Percentiles rank a stretch among this genome's conserved stretches.
Evolutionary conservation across 2,329 filamentous ascomycete genomes (phyloP).

Genomic region (Nannizziopsis barbatae): DNA sequence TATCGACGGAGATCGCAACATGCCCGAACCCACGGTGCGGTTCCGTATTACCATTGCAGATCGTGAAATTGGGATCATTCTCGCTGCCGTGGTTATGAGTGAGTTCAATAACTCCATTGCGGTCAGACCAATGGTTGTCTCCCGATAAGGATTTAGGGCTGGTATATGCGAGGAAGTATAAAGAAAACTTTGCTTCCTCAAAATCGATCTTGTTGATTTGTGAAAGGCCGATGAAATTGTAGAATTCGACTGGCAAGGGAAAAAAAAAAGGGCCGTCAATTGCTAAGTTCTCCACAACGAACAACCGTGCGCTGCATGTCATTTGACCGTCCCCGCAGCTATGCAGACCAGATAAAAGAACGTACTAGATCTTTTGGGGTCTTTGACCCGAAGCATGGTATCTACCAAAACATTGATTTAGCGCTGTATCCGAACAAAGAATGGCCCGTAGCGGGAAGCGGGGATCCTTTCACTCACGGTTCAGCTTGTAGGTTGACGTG

Average conservation of each 20-base stretch:
- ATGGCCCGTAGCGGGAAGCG: no score
- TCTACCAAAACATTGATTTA: constrained; percentile 23
- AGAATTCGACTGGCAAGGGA: constrained; percentile 61
- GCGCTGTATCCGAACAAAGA: constrained; percentile 9
- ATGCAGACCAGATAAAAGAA: constrained; percentile 5
- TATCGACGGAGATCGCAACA: constrained; percentile 69
- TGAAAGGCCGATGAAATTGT: constrained; percentile 82
- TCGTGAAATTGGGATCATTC: constrained; percentile 63
- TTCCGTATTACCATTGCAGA: constrained; percentile 84
- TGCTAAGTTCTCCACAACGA: neutral
- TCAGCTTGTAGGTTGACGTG: constrained; percentile 53
- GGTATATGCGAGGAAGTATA: constrained; percentile 92
- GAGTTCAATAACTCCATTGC: constrained; percentile 82
- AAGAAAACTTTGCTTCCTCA: constrained; percentile 81
- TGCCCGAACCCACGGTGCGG: constrained; percentile 77
- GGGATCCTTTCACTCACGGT: constrained; percentile 39
- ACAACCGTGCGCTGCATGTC: neutral
- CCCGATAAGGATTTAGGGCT: constrained; percentile 60
- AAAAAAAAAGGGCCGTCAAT: neutral
- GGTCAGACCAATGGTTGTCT: constrained; percentile 64
- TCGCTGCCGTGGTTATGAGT: constrained; percentile 82
- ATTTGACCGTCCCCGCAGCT: no score
- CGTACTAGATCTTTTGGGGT: constrained; percentile 67
- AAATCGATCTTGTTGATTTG: constrained; percentile 69
- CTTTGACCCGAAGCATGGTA: constrained; percentile 80